Percentiles rank a stretch among this genome's conserved stretches.
Conservation (phyloP, 1,284 basidiomycete species). For the Cutaneotrichosporon sp. region DNA sequence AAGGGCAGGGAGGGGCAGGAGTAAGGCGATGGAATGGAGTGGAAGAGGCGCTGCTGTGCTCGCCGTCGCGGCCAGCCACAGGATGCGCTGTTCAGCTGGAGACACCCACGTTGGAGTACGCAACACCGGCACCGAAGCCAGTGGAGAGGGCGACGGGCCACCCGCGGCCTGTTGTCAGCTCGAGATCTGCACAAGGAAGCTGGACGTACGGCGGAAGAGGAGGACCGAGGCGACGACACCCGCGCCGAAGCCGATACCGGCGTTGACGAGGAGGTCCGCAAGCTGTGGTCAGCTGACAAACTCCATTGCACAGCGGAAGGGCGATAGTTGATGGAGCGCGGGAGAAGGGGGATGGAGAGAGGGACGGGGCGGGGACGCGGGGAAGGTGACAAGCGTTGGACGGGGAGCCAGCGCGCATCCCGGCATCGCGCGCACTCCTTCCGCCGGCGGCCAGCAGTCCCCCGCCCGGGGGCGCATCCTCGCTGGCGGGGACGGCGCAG, state of each 20-base stretch:
- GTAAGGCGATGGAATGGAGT: too few relatives aligned
- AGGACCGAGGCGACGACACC: constrained; percentile 94
- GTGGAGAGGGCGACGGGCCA: constrained; percentile 94
- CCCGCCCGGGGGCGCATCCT: too few relatives aligned
- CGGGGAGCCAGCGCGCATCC: neutral
- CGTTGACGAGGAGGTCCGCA: constrained; percentile 60
- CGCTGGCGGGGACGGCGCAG: too few relatives aligned
- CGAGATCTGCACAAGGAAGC: neutral
- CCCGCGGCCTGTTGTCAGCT: constrained; percentile 71
- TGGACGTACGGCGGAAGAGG: constrained; percentile 84
- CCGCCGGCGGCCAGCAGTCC: too few relatives aligned
- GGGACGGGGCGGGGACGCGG: neutral
- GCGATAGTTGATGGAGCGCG: neutral
- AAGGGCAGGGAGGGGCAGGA: constrained; percentile 78
- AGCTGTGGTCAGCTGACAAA: constrained; percentile 42
- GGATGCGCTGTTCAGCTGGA: too few relatives aligned
- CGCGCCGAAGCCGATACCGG: constrained; percentile 90
- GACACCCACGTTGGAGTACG: constrained; percentile 63
- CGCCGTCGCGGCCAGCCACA: too few relatives aligned
- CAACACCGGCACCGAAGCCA: constrained; percentile 69
- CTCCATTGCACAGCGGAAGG: too few relatives aligned
- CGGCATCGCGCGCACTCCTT: too few relatives aligned
- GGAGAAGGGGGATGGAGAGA: neutral
- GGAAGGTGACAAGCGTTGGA: neutral
- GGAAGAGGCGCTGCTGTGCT: too few relatives aligned